Evolutionary conservation across 108 stramenopile genomes (phyloP).

Genomic region (Nannochloropsis oceanica): DNA sequence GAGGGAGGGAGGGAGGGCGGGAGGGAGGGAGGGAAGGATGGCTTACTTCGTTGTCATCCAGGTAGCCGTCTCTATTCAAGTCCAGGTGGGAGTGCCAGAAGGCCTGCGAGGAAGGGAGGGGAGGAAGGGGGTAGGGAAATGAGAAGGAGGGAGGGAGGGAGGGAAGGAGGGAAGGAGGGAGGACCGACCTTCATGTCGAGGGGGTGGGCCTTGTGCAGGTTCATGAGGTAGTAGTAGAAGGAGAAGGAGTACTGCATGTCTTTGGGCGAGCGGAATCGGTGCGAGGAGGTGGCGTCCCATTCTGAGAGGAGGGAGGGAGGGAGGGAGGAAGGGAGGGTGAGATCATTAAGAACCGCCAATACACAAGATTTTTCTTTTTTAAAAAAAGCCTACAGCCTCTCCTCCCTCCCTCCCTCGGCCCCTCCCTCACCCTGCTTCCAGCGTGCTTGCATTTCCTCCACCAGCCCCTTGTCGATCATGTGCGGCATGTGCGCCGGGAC

Average conservation of each 20-base stretch:
- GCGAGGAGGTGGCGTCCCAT: slow-evolving; percentile 16
- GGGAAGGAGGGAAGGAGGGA: background rate
- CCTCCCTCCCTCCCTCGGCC: background rate
- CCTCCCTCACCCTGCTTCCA: background rate
- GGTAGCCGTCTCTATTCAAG: slow-evolving; percentile 14
- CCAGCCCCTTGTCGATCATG: slow-evolving; percentile 8
- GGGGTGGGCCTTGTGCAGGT: background rate
- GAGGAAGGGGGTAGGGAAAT: background rate
- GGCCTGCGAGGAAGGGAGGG: background rate
- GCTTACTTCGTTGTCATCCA: slow-evolving; percentile 27
- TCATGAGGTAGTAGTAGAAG: slow-evolving; percentile 38
- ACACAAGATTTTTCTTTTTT: background rate
- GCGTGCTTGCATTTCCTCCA: slow-evolving; percentile 22
- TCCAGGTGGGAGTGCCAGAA: slow-evolving; percentile 14
- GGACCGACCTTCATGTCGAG: background rate
- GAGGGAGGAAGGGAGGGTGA: background rate
- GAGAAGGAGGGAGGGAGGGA: background rate
- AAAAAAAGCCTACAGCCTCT: no score
- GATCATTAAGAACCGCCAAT: background rate
- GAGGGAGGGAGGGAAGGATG: slow-evolving; percentile 4
- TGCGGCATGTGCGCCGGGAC: slow-evolving; percentile 48
- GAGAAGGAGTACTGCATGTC: slow-evolving; percentile 43
- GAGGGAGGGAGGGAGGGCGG: background rate
- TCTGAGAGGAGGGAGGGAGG: background rate
- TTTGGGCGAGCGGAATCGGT: slow-evolving; percentile 27